A percentile compares a stretch with the other conserved stretches of the same genome.
phyloP scores from a whole-genome alignment of 2,329 filamentous ascomycete species.

The Scytalidium sp. region DNA sequence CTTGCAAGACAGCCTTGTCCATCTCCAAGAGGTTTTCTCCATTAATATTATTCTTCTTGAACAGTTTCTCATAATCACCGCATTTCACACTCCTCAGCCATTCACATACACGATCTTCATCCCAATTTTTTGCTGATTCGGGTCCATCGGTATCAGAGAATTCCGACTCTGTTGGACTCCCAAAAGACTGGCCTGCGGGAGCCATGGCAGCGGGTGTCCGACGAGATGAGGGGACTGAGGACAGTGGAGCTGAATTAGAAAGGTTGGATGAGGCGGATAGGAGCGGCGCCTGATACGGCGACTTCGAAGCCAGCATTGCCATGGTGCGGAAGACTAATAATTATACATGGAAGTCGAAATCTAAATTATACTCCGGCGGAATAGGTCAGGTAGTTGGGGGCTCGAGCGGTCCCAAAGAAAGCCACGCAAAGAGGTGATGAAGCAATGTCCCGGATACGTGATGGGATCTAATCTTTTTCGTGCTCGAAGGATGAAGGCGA shows the following conservation, averaged over 20 bases:
- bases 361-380: no score
- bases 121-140: conserved; percentile 80
- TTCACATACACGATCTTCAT: conserved; percentile 86
- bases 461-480: no score
- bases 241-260: conserved; percentile 44
- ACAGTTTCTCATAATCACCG: conserved; percentile 87
- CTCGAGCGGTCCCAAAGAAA: no score
- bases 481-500: no score
- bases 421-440: no score
- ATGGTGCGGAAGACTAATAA: conserved; percentile 38
- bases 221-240: conserved; percentile 49
- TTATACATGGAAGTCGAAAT: conserved; percentile 15
- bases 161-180: conserved; percentile 87
- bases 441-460: no score
- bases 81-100: conserved; percentile 92
- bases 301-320: conserved; percentile 78
- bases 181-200: conserved; percentile 50
- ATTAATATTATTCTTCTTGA: conserved; percentile 92
- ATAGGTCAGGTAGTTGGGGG: no score
- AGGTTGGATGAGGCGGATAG: conserved; percentile 41
- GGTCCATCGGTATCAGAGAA: conserved; percentile 81
- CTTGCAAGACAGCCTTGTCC: conserved; percentile 92
- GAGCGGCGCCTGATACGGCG: conserved; percentile 61
- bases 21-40: conserved; percentile 95
- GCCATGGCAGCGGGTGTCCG: conserved; percentile 50